These are phyloP conservation scores for Fusarium devonianum DNA, from an alignment of 2,329 filamentous ascomycete species.

Conservation along the genomic window DNA sequence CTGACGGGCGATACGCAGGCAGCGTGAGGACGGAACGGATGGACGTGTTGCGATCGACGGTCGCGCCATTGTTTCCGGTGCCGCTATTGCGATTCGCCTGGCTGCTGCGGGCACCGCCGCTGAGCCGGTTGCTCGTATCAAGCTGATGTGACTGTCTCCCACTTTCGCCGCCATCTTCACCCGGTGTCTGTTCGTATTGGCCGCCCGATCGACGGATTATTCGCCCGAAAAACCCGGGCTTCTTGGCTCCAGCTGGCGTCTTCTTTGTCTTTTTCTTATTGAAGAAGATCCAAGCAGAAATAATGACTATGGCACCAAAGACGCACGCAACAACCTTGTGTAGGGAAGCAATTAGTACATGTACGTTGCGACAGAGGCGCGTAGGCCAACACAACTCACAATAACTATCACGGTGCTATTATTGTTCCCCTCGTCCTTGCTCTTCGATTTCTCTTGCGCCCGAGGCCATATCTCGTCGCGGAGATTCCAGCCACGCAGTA, in stretches of 20 bases:
- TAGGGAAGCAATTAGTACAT: constrained; percentile 6
- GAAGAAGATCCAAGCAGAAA: constrained; percentile 26
- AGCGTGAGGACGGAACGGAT: constrained; percentile 94
- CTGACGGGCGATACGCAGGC: constrained; percentile 79
- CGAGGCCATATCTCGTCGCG: constrained; percentile 15
- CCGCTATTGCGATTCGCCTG: constrained; percentile 21
- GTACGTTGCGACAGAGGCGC: background rate
- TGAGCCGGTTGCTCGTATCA: constrained; percentile 27
- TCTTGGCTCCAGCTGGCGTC: constrained; percentile 19
- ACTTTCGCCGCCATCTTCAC: constrained; percentile 40
- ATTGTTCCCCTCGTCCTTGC: constrained; percentile 2
- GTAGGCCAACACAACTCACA: constrained; percentile 26
- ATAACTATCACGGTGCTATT: constrained; percentile 33
- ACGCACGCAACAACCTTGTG: constrained; percentile 33
- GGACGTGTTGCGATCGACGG: constrained; percentile 82
- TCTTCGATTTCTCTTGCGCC: constrained; percentile 5
- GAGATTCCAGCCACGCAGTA: constrained; percentile 32
- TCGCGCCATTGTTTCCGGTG: constrained; percentile 45
- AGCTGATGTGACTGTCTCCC: constrained; percentile 40
- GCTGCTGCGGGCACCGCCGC: constrained; percentile 18
- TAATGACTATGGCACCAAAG: constrained; percentile 17
- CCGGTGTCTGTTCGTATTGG: constrained; percentile 45
- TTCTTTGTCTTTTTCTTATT: constrained; percentile 28
- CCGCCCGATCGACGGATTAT: constrained; percentile 24
- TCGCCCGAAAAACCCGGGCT: constrained; percentile 31